Evolutionary conservation across 2,329 filamentous ascomycete genomes (phyloP), one percentile per base, ranked within the genome.

Genomic region (Trichoderma sp.): DNA sequence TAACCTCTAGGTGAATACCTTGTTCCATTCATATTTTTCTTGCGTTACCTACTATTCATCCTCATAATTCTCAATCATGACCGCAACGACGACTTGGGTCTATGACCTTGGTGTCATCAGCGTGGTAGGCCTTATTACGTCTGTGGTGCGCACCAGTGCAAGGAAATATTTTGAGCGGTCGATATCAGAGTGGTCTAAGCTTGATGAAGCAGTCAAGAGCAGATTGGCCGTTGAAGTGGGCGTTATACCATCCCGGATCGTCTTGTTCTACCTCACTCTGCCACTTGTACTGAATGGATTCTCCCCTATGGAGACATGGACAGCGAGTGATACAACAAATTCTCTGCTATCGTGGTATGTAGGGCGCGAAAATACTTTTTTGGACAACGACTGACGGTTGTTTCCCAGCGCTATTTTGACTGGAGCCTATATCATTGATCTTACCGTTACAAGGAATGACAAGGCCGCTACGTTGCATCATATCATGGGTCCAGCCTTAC

Each of bases 361-460:
- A 64, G 14, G 9, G 24, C 2, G 4, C 4, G 3, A 8, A 21
- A 8, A 8, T 3, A 2, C 2, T 1, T 27, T 8, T 31, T 16
- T 16, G 1, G 21, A 24, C 21, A 35, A 9, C 8, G 8, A 9
- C 62, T 64, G 50, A 50, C n/a, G 2, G 8, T 38, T 24, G 4
- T 18, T 29, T 69, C 24, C 50, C 59, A 71, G 67, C 6, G 38
- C 67, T 12, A 71, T 71, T 21, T 33, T 71, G 27, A 71, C 67
- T n/a, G 67, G 67, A 21, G 27, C 67, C 6, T 71, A 71, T 18
- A 41, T 71, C 38, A 60, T 71, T 56, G 67, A 71, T 21, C 67
- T 71, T 53, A 35, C 67, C 6, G 67, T 71, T 16, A 71, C 67
- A 12, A 31, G 67, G 9, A 71, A 38, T 21, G 67, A 71, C 21